Evolutionary conservation across 345 rosid genomes (phyloP).

Genomic region (Erucastrum elatum): DNA sequence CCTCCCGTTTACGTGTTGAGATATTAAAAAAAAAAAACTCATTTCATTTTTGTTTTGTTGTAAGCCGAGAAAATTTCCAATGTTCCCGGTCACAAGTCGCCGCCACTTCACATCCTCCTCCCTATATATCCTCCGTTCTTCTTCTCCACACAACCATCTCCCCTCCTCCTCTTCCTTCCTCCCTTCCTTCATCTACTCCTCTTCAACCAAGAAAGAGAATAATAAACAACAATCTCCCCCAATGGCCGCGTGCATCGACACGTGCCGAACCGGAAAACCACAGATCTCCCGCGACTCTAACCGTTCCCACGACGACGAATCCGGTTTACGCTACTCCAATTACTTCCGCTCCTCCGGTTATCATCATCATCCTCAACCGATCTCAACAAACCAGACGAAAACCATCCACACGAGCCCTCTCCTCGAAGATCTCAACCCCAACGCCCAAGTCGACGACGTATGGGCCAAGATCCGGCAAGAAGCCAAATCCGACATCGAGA

Average conservation of each 20-base stretch:
- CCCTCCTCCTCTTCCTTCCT: conserved; percentile 31
- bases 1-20: neutral
- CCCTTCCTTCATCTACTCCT: conserved; percentile 16
- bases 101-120: conserved; percentile 41
- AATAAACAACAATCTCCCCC: conserved; percentile 13
- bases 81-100: conserved; percentile 47
- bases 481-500: conserved; percentile 59
- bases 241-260: conserved; percentile 80
- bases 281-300: conserved; percentile 50
- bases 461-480: conserved; percentile 71
- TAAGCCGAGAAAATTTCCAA: conserved; percentile 44
- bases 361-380: neutral
- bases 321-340: conserved; percentile 36
- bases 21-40: neutral
- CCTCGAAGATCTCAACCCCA: conserved; percentile 23
- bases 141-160: conserved; percentile 34
- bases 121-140: conserved; percentile 38
- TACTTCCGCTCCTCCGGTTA: conserved; percentile 44
- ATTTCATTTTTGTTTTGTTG: neutral
- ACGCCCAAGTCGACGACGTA: conserved; percentile 35
- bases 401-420: conserved; percentile 37
- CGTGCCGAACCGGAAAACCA: conserved; percentile 45
- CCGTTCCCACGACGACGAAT: conserved; percentile 47
- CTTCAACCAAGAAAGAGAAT: neutral
- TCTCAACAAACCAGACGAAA: conserved; percentile 32